Evolutionary conservation across 768 basidiomycete genomes (phyloP), one percentile per base, ranked within the genome.

Genomic region (Lanmaoa rubissima): DNA sequence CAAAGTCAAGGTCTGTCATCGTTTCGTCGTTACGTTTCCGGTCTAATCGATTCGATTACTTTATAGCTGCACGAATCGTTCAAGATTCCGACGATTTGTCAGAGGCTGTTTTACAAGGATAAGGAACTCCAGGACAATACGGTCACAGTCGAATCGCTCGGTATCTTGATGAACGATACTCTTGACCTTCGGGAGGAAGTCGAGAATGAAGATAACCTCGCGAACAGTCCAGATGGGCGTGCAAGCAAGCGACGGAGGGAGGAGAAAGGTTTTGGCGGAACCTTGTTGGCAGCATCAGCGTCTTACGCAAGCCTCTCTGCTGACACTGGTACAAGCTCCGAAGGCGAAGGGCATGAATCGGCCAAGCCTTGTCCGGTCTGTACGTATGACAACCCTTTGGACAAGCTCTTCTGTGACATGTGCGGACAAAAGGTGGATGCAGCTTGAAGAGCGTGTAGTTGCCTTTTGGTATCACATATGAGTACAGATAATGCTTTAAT

Each of bases 261-360:
- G 47, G 87, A 89, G 71, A 78, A 76, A 60, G 90, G 86, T 3
- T 92, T 92, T 67, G 80, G 80, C 50, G 90, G 90, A 26, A 92
- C 90, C 24, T 68, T 91, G 43, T 77, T 92, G 34, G 82, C 82
- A 44, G 76, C 80, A 61, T 67, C 69, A 50, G 51, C 69, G 50
- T 57, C 58, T 60, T 61, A 70, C 54, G 67, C 69, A 46, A 65
- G 54, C 59, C 57, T 71, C n/a, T 58, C 65, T 44, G 65, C 61
- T 53, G 70, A 71, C 59, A 66, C 71, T 21, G 61, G 62, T 43
- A 73, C 72, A 60, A 72, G 71, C 24, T 72, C 74, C 48, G 72
- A 78, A 58, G 65, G 62, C 42, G 63, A 65, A 60, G 63, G 61
- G 59, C 65, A 62, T 4, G 65, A 67, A 19, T 58, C 54, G 13